Evolutionary conservation across 352 stramenopile genomes (phyloP).

Genomic region (Phytophthora melonis): DNA sequence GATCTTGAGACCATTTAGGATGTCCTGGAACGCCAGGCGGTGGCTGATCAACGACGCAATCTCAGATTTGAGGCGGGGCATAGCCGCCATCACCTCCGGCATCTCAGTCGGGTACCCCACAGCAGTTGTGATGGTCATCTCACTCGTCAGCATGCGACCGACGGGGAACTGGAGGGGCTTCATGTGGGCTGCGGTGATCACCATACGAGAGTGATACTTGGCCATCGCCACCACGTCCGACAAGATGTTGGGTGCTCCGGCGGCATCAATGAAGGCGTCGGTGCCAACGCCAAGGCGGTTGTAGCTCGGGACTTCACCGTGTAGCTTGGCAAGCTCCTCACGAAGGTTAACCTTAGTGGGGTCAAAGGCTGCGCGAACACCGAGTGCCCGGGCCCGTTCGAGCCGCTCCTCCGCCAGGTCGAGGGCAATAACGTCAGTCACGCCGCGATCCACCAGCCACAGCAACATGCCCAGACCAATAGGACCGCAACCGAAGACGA

Average conservation of each 20-base stretch:
- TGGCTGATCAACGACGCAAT: constrained; percentile 39
- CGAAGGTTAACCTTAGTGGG: constrained; percentile 34
- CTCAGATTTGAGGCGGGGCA: constrained; percentile 30
- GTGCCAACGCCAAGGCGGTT: constrained; percentile 34
- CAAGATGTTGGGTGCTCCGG: constrained; percentile 31
- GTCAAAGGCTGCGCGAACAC: constrained; percentile 30
- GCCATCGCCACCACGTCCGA: constrained; percentile 30
- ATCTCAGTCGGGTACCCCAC: constrained; percentile 39
- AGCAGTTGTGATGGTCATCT: constrained; percentile 40
- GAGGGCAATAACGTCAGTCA: constrained; percentile 33
- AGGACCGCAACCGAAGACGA: constrained; percentile 34
- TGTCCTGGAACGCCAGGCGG: constrained; percentile 33
- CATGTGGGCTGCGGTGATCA: constrained; percentile 32
- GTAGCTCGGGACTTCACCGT: constrained; percentile 38
- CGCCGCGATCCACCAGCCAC: constrained; percentile 34
- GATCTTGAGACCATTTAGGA: constrained; percentile 31
- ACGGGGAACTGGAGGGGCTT: constrained; percentile 34
- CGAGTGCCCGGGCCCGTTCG: constrained; percentile 28
- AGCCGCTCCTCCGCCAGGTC: constrained; percentile 35
- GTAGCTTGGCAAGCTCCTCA: constrained; percentile 28
- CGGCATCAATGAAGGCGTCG: constrained; percentile 35
- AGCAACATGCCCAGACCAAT: constrained; percentile 38
- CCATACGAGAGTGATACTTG: constrained; percentile 34
- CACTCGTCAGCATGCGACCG: constrained; percentile 35
- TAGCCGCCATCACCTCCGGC: constrained; percentile 31